Conservation (phyloP, 2,329 filamentous ascomycete species). For the Orbilia blumenaviensis region DNA sequence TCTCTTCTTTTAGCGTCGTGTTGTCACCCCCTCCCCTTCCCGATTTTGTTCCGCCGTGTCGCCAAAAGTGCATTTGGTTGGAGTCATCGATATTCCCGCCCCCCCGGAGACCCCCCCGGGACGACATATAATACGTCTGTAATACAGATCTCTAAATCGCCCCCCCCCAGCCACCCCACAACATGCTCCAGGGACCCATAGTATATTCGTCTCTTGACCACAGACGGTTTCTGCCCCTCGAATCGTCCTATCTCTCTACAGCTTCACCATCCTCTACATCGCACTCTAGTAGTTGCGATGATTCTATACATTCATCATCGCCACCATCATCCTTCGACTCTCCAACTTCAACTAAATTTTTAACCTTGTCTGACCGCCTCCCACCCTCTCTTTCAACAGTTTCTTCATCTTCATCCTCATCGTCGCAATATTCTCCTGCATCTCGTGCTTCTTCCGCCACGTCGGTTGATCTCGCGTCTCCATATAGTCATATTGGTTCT, state of each 20-base stretch:
- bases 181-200: slow-evolving; percentile 46
- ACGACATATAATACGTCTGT: background rate
- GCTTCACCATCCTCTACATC: slow-evolving; percentile 23
- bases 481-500: slow-evolving; percentile 1
- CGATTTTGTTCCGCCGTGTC: background rate
- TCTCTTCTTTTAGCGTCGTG: background rate
- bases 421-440: slow-evolving; percentile 26
- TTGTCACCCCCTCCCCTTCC: background rate
- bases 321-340: slow-evolving; percentile 49
- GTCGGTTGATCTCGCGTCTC: slow-evolving; percentile 26
- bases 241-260: slow-evolving; percentile 28
- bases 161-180: slow-evolving; percentile 9
- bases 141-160: background rate
- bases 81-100: background rate
- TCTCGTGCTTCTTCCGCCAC: slow-evolving; percentile 36
- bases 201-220: slow-evolving; percentile 46
- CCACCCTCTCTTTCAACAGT: slow-evolving; percentile 14
- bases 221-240: slow-evolving; percentile 38
- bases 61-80: slow-evolving; percentile 28
- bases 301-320: slow-evolving; percentile 35
- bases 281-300: slow-evolving; percentile 12
- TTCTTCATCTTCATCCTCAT: slow-evolving; percentile 26
- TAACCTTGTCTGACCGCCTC: slow-evolving; percentile 36
- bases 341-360: slow-evolving; percentile 28
- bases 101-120: background rate